A percentile compares a stretch with the other conserved stretches of the same genome.
These are phyloP conservation scores for Canna indica DNA, from an alignment of 176 grass and related monocot genomes.

Conservation along the genomic window DNA sequence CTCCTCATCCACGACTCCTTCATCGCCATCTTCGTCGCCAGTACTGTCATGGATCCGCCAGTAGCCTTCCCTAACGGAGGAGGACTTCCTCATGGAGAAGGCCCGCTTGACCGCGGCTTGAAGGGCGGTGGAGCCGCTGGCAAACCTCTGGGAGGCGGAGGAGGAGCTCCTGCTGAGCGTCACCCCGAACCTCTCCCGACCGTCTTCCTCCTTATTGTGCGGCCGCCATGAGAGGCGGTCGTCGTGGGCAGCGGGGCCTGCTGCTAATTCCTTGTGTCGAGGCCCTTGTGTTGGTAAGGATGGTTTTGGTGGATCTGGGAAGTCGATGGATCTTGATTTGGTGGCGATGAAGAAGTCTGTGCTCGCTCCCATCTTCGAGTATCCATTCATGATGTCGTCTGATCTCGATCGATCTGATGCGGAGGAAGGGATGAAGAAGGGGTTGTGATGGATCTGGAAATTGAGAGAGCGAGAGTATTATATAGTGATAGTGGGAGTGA, in stretches of 20 bases:
- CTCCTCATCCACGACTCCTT: background rate
- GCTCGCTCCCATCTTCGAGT: background rate
- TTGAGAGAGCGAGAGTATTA: no score
- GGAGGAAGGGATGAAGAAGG: no score
- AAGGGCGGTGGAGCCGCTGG: constrained; percentile 3
- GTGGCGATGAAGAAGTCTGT: background rate
- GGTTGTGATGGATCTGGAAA: no score
- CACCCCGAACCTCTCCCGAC: constrained; percentile 22
- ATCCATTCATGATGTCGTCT: background rate
- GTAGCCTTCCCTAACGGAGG: constrained; percentile 32
- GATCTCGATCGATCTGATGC: no score
- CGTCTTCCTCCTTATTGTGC: background rate
- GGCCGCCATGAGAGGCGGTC: background rate
- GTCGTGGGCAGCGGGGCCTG: no score
- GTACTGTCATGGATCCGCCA: constrained; percentile 32
- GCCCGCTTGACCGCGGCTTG: constrained; percentile 24
- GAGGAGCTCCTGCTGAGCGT: constrained; percentile 29
- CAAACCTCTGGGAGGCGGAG: constrained; percentile 35
- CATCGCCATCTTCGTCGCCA: background rate
- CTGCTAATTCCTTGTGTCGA: no score
- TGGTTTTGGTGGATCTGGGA: background rate
- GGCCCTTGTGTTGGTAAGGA: background rate
- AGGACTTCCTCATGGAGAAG: constrained; percentile 38
- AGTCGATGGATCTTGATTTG: background rate
- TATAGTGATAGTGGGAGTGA: no score